Percentiles rank a stretch among this genome's conserved stretches.
Evolutionary conservation across 352 stramenopile genomes (phyloP).

Genomic region (Globisporangium lucens): DNA sequence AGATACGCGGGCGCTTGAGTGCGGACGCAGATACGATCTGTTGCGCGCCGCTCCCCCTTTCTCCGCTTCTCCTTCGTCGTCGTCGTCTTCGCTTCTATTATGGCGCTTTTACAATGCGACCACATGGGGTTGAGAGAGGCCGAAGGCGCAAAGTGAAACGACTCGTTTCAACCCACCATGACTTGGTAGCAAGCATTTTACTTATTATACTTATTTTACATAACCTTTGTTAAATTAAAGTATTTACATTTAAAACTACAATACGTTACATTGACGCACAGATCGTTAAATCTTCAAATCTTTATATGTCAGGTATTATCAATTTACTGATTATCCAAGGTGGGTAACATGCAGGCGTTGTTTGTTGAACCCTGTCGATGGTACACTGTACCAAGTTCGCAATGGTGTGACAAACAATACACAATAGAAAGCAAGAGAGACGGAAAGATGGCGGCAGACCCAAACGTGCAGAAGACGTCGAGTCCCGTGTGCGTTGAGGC

Average conservation of each 20-base stretch:
- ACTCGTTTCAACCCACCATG: conserved; percentile 2
- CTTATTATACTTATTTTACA: neutral
- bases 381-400: neutral
- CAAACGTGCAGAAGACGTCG: neutral
- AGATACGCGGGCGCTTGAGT: neutral
- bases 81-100: neutral
- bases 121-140: neutral
- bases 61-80: conserved; percentile 5
- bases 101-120: conserved; percentile 11
- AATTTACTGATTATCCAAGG: neutral
- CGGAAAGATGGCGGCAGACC: neutral
- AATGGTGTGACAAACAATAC: neutral
- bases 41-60: neutral
- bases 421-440: neutral
- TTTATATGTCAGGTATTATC: too few species aligned
- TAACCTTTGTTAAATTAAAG: neutral
- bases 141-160: neutral
- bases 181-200: neutral
- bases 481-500: neutral
- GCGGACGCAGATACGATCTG: neutral
- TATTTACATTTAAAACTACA: too few species aligned
- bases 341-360: neutral
- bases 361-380: neutral
- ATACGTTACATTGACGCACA: too few species aligned
- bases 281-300: too few species aligned